phyloP scores from a whole-genome alignment of 352 stramenopile species.

The Pythium rhizo-oryzae region DNA sequence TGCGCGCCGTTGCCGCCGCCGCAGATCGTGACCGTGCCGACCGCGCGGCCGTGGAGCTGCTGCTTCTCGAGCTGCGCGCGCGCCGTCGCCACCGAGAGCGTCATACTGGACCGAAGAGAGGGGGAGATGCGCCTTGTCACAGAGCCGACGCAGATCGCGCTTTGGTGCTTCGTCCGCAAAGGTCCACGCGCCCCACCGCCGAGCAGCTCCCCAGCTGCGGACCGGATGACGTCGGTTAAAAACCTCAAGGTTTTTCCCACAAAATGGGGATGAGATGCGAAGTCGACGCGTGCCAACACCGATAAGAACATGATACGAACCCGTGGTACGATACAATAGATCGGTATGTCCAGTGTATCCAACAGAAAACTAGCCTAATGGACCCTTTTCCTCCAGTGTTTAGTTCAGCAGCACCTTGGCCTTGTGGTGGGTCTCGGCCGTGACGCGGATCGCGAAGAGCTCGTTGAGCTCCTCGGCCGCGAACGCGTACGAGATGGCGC shows the following conservation, averaged over 20 bases:
- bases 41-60: conserved; percentile 27
- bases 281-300: too few relatives aligned
- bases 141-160: neutral
- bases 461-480: conserved; percentile 78
- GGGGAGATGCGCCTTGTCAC: conserved; percentile 19
- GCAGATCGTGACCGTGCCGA: conserved; percentile 89
- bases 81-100: conserved; percentile 76
- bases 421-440: conserved; percentile 76
- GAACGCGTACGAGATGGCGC: conserved; percentile 72
- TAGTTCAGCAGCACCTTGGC: conserved; percentile 59
- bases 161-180: conserved; percentile 16
- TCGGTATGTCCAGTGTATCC: too few relatives aligned
- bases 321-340: too few relatives aligned
- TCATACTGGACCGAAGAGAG: conserved; percentile 40
- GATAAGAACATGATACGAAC: too few relatives aligned
- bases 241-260: conserved; percentile 7
- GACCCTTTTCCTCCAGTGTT: neutral
- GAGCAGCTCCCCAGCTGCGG: neutral
- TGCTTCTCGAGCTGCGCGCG: conserved; percentile 63
- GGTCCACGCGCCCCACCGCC: neutral
- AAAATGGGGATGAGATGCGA: too few relatives aligned
- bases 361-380: conserved; percentile 28
- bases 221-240: conserved; percentile 16
- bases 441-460: conserved; percentile 79
- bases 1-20: conserved; percentile 92